These are phyloP conservation scores for Mucor sp. DNA, from an alignment of 371 early-diverging fungal species.

Conservation along the genomic window DNA sequence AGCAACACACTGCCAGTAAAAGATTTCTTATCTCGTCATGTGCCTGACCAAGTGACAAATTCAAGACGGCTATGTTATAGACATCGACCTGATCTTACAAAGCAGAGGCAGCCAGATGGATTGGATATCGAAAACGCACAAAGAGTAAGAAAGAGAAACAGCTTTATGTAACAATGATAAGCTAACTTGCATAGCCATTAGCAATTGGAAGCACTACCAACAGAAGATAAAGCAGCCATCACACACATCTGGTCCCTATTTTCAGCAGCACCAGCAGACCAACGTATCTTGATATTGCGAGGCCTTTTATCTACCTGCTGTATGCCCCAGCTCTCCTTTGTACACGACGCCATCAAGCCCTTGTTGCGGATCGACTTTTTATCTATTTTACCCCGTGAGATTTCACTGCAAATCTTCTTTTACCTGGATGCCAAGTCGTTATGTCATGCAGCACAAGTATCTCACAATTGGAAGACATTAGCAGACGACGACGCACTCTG, in stretches of 20 bases:
- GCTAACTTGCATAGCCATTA: neutral
- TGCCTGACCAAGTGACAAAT: conserved; percentile 42
- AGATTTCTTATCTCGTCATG: conserved; percentile 44
- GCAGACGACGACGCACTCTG: conserved; percentile 91
- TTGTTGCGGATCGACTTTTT: conserved; percentile 80
- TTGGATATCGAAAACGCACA: conserved; percentile 26
- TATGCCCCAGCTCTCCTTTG: conserved; percentile 76
- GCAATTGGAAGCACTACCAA: conserved; percentile 46
- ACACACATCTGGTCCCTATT: conserved; percentile 59
- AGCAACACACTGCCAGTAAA: conserved; percentile 21
- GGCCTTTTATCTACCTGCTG: conserved; percentile 72
- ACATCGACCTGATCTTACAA: conserved; percentile 40
- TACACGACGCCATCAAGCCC: conserved; percentile 64
- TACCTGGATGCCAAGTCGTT: conserved; percentile 88
- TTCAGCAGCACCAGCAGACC: conserved; percentile 53
- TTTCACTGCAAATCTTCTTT: conserved; percentile 76
- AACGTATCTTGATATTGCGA: conserved; percentile 60
- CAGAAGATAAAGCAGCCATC: conserved; percentile 46
- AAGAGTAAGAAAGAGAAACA: conserved; percentile 25
- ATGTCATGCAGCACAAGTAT: conserved; percentile 87
- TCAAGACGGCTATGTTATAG: conserved; percentile 36
- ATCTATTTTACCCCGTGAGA: conserved; percentile 70
- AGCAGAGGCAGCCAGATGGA: conserved; percentile 29
- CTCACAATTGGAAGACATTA: conserved; percentile 70
- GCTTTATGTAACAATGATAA: neutral